Conservation (phyloP, 176 grass and related monocot genomes). For the Aechmea fasciata region DNA sequence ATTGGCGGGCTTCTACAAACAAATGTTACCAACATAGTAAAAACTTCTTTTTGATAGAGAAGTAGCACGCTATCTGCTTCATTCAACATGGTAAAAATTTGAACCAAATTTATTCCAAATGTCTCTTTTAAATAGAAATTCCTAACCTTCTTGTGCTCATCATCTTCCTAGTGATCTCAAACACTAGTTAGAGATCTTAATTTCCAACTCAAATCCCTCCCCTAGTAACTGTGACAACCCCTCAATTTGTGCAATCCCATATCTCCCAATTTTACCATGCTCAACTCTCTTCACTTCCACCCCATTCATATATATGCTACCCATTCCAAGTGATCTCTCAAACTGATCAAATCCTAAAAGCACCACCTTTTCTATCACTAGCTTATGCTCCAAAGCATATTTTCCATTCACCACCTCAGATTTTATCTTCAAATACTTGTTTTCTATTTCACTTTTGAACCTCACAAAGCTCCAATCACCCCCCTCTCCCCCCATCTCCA, state of each 20-base stretch:
- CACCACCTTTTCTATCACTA: slow-evolving; percentile 44
- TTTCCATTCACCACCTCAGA: slow-evolving; percentile 44
- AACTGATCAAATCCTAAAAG: slow-evolving; percentile 44
- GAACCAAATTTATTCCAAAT: too few species aligned
- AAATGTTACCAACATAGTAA: too few species aligned
- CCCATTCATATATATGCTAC: slow-evolving; percentile 26
- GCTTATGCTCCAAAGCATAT: slow-evolving; percentile 23
- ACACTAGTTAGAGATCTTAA: slow-evolving; percentile 21
- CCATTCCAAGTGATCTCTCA: not conserved
- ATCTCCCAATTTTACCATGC: slow-evolving; percentile 1
- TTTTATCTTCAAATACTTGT: slow-evolving; percentile 15
- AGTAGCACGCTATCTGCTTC: too few species aligned
- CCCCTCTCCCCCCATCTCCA: slow-evolving; percentile 43
- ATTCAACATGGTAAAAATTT: too few species aligned
- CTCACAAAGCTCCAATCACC: slow-evolving; percentile 37
- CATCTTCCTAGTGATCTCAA: slow-evolving; percentile 7
- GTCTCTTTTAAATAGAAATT: too few species aligned
- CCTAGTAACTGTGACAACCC: slow-evolving; percentile 47
- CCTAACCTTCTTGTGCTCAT: not conserved
- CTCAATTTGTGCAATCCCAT: slow-evolving; percentile 25
- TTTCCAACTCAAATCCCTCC: slow-evolving; percentile 50
- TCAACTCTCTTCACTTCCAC: slow-evolving; percentile 7
- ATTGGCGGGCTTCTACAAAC: too few species aligned
- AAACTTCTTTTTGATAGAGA: too few species aligned
- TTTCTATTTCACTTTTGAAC: slow-evolving; percentile 21